Evolutionary conservation across 2,329 filamentous ascomycete species (phyloP), one percentile per base, ranked within the genome.

Genomic region (Fusarium scirpi): DNA sequence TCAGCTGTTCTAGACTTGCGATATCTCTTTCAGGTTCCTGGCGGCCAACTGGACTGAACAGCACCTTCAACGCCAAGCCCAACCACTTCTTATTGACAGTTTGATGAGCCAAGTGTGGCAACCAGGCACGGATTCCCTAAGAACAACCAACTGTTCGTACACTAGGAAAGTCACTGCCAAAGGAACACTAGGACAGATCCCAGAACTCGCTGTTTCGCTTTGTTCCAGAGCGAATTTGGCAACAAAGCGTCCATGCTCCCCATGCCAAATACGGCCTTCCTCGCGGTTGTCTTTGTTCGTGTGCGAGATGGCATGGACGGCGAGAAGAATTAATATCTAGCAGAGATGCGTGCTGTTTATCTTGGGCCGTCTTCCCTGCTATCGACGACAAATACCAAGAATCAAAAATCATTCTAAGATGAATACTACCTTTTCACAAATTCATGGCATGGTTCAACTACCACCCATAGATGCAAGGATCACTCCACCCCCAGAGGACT

Each of bases 211-310:
- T 62, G 55, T n/a, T 40, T 55, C 29, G 48, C 70, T 76, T 72
- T 74, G 70, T 62, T 27, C 38, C 18, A 47, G n/a, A 30, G 49
- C 38, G 40, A 62, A 60, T 34, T 34, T 44, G 27, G 18, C 34
- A 57, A 75, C 74, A 75, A 75, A 76, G 72, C 72, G 56, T 62
- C 54, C 34, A 27, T 47, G 29, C 47, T 44, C 34, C 48, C 61
- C 61, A 30, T 48, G 41, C 49, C 56, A 41, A 68, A 56, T 58
- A 62, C 60, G 62, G 55, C n/a, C 52, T 27, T 46, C 46, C 34
- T 48, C 62, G 34, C 40, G 30, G n/a, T 58, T 53, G 68, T 54
- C 62, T 62, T 67, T 70, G 58, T 62, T 34, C 44, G 22, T 30
- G 7, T 44, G 13, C n/a, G 47, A 43, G 48, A 27, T 41, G 51